These are phyloP conservation scores for Krasilnikovozyma curviuscula DNA, from an alignment of 768 basidiomycete genomes.

Conservation along the genomic window DNA sequence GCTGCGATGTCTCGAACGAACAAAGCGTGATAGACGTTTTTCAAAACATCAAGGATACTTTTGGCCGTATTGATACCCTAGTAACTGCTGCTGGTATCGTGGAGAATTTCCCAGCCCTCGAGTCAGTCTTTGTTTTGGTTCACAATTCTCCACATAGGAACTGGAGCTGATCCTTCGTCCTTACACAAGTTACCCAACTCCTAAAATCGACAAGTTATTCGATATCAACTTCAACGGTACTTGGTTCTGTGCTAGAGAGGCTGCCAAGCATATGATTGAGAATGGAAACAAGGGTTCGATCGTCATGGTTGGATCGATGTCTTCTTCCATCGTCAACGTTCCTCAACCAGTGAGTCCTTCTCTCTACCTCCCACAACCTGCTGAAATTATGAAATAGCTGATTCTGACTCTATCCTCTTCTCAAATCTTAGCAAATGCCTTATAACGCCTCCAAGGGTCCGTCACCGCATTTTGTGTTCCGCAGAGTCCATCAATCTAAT, in stretches of 20 bases:
- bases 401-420: not conserved
- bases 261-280: constrained; percentile 75
- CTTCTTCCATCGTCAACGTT: constrained; percentile 68
- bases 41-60: constrained; percentile 36
- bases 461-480: not conserved
- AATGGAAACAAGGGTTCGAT: constrained; percentile 50
- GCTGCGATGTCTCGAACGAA: constrained; percentile 77
- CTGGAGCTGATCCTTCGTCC: not conserved
- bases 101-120: constrained; percentile 71
- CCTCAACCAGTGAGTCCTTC: constrained; percentile 39
- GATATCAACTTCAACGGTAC: constrained; percentile 88
- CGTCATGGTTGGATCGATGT: constrained; percentile 77
- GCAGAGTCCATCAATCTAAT: not conserved
- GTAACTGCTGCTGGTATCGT: constrained; percentile 77
- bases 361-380: not conserved
- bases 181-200: constrained; percentile 67
- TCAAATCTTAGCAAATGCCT: constrained; percentile 43
- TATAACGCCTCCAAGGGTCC: constrained; percentile 64
- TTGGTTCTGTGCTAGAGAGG: constrained; percentile 91
- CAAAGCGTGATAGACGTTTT: constrained; percentile 55
- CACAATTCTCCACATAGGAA: constrained; percentile 12
- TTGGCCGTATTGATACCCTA: constrained; percentile 48
- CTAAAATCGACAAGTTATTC: constrained; percentile 61
- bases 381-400: too few species aligned
- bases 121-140: constrained; percentile 33